Base-by-base conservation (phyloP, 768 basidiomycete genomes). In the Pulveroboletus sp. region DNA sequence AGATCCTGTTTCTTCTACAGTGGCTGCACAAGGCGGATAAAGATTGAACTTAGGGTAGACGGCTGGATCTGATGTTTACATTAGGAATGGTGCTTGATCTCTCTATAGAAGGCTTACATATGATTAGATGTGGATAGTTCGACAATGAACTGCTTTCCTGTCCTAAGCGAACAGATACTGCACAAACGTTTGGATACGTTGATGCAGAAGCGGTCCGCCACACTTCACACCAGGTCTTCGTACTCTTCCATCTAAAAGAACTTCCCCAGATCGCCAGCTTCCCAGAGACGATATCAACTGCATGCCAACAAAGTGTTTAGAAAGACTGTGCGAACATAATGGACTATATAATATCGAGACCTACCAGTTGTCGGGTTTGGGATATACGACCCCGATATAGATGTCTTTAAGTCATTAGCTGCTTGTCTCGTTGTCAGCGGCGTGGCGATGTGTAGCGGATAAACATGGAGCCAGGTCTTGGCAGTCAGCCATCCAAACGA, bases 281-380 rank as follows among this genome's bases (percentile, higher is more conserved):
- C 76, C 74, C 27, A 79, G 75, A 24, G 9, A 25, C 24, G 25
- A 20, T 27, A 75, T 62, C 68, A 78, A 72, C 39, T 85, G 73
- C 49, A 65, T 16, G 62, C 8, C 71, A 77, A 25, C 79, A 60
- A 59, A 85, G 77, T 17, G 79, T 82, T 11, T 79, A 74, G 27
- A 74, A 73, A 66, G 84, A 34, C 14, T 16, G 14, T 29, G 27
- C 8, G 27, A 29, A 29, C 27, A 29, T 29, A 9, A 11, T n/a
- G 12, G 5, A 29, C 13, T 19, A 40, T 37, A 23, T 21, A 8
- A 29, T 19, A 16, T 17, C 25, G 8, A 29, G 4, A 12, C 57
- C 49, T 33, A 58, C 57, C 40, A 11, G 7, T 11, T 40, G 12
- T 31, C 13, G 4, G 7, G 8, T n/a, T 24, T 8, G n/a, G 38